phyloP scores from a whole-genome alignment of 768 basidiomycete species.

The Galerina sulciceps region DNA sequence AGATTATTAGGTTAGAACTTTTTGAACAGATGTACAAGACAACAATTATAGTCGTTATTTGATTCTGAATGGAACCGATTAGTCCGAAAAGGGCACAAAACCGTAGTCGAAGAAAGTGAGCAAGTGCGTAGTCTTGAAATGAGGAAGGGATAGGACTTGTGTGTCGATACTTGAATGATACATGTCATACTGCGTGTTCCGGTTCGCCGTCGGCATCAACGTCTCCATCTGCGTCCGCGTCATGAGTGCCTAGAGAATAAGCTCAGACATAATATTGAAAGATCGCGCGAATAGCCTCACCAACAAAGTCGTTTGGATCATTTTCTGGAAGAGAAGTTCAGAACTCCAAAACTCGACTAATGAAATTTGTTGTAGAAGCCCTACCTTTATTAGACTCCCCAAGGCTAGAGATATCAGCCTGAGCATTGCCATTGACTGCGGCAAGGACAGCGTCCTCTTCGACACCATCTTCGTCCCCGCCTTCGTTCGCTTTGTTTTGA shows the following conservation, averaged over 20 bases:
- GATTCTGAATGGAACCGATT: too few species aligned
- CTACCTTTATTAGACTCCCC: conserved; percentile 23
- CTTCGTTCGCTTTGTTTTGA: neutral
- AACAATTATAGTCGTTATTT: too few species aligned
- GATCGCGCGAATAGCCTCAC: neutral
- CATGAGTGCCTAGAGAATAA: conserved; percentile 8
- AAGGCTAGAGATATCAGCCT: conserved; percentile 15
- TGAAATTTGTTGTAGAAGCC: too few species aligned
- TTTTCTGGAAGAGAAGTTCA: conserved; percentile 11
- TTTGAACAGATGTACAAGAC: too few species aligned
- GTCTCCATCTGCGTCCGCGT: conserved; percentile 17
- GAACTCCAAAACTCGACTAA: neutral
- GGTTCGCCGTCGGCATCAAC: conserved; percentile 23
- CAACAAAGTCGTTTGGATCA: conserved; percentile 10
- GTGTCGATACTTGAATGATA: too few species aligned
- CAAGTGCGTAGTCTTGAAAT: neutral
- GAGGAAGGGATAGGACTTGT: neutral
- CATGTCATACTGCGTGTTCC: too few species aligned
- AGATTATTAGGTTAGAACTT: too few species aligned
- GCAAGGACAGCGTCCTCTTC: conserved; percentile 19
- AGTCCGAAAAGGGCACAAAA: too few species aligned
- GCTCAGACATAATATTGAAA: neutral
- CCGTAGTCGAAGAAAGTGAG: too few species aligned
- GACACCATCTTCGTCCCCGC: conserved; percentile 1
- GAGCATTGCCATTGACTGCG: conserved; percentile 8